A percentile compares a stretch with the other conserved stretches of the same genome.
phyloP scores from a whole-genome alignment of 345 rosid species.

The Citrus australasica region DNA sequence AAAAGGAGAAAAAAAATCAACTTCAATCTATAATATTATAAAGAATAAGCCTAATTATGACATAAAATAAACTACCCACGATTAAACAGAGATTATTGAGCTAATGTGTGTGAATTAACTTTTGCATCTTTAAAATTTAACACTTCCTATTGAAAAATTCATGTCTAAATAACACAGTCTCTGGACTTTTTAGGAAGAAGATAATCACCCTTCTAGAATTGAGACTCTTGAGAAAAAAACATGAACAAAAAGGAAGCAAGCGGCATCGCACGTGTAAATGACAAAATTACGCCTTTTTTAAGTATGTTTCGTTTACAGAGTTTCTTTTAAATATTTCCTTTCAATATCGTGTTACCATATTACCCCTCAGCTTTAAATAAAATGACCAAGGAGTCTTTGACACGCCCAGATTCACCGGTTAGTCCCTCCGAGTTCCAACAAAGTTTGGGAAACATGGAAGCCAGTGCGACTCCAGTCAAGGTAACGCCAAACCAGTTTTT shows the following conservation, averaged over 20 bases:
- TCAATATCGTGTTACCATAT: not conserved
- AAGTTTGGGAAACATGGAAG: slow-evolving; percentile 32
- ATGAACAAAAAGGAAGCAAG: not conserved
- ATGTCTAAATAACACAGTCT: no score
- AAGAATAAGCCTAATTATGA: no score
- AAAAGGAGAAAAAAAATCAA: no score
- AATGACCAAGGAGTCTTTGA: not conserved
- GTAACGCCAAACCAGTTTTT: slow-evolving; percentile 19
- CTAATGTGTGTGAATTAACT: no score
- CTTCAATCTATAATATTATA: no score
- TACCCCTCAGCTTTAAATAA: not conserved
- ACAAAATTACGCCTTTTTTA: not conserved
- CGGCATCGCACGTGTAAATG: no score
- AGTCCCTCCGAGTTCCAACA: not conserved
- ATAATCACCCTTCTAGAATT: not conserved
- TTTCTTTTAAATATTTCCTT: not conserved
- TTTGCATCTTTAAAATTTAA: no score
- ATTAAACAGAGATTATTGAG: no score
- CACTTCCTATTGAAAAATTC: no score
- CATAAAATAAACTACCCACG: no score
- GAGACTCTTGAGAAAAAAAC: not conserved
- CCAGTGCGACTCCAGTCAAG: slow-evolving; percentile 40
- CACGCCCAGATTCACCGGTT: not conserved
- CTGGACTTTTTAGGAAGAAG: no score
- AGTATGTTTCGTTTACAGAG: not conserved